These are phyloP conservation scores for Schoenoplectus triqueter DNA, from an alignment of 202 grass and related monocot species.

Conservation along the genomic window DNA sequence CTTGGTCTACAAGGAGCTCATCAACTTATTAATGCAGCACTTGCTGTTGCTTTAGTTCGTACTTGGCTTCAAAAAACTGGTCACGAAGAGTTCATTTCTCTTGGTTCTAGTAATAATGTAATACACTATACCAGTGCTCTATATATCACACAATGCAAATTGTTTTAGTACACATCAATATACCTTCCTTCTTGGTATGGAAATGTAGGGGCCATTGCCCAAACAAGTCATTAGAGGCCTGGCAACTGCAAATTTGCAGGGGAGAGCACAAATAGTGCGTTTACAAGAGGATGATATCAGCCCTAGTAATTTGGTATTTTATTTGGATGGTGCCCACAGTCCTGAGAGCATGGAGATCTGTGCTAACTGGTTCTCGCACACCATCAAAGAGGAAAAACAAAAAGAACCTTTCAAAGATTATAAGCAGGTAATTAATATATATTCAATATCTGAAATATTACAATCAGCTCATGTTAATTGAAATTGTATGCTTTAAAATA, in stretches of 20 bases:
- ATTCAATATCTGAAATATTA: not conserved
- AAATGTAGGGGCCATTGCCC: constrained; percentile 63
- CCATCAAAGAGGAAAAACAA: constrained; percentile 48
- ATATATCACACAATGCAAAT: constrained; percentile 32
- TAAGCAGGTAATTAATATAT: constrained; percentile 42
- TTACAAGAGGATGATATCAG: constrained; percentile 38
- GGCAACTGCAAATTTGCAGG: constrained; percentile 70
- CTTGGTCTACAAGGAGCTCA: constrained; percentile 87
- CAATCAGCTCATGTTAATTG: not conserved
- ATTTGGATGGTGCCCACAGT: constrained; percentile 96
- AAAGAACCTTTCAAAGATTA: constrained; percentile 40
- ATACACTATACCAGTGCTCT: constrained; percentile 31
- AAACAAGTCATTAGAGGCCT: constrained; percentile 79
- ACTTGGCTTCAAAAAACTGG: constrained; percentile 72
- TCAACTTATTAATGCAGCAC: constrained; percentile 82
- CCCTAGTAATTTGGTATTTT: constrained; percentile 56
- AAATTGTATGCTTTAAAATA: constrained; percentile 4
- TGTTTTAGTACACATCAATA: not conserved
- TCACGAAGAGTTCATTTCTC: constrained; percentile 51
- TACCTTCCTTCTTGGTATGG: not conserved
- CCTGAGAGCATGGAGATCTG: constrained; percentile 97
- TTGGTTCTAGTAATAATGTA: constrained; percentile 49
- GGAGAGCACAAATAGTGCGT: constrained; percentile 78
- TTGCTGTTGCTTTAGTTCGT: constrained; percentile 82
- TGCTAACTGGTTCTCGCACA: constrained; percentile 79